Conservation (phyloP, 768 basidiomycete species). For the Collybia mongolica region DNA sequence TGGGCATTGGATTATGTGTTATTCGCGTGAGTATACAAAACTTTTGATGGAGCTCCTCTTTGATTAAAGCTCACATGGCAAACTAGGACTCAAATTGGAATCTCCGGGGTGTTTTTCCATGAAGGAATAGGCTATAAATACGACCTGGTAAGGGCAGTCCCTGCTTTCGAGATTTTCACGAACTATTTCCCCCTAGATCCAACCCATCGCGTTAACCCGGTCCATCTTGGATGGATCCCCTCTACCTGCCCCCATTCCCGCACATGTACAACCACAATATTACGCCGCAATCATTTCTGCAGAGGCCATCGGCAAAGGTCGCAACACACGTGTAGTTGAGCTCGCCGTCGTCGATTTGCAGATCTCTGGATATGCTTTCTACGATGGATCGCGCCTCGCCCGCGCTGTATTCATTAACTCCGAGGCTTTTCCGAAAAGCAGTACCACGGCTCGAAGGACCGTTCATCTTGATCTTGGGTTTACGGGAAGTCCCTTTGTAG, state of each 20-base stretch:
- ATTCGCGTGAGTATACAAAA: constrained; percentile 41
- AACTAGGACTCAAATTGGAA: constrained; percentile 34
- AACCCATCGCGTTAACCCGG: constrained; percentile 56
- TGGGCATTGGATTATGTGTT: constrained; percentile 70
- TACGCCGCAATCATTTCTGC: constrained; percentile 62
- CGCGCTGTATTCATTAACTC: constrained; percentile 62
- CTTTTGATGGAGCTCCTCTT: too few relatives aligned
- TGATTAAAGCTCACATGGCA: not conserved
- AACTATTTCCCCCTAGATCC: constrained; percentile 41
- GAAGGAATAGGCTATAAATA: constrained; percentile 74
- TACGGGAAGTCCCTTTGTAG: constrained; percentile 16
- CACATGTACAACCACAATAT: constrained; percentile 67
- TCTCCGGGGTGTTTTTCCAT: constrained; percentile 61
- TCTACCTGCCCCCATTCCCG: constrained; percentile 46
- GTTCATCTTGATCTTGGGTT: constrained; percentile 44
- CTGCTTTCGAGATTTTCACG: not conserved
- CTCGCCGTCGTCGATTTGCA: constrained; percentile 41
- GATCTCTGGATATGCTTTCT: constrained; percentile 64
- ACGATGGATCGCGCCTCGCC: constrained; percentile 39
- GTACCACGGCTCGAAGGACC: constrained; percentile 27
- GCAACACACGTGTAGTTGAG: constrained; percentile 42
- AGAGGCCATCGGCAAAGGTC: constrained; percentile 51
- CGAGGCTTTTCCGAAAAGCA: constrained; percentile 40
- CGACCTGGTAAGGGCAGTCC: constrained; percentile 43
- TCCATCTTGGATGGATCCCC: constrained; percentile 55